A percentile compares a stretch with the other conserved stretches of the same genome.
Conservation (phyloP, 2,329 filamentous ascomycete genomes). For the Aspergillus pseudoviridinutans region DNA sequence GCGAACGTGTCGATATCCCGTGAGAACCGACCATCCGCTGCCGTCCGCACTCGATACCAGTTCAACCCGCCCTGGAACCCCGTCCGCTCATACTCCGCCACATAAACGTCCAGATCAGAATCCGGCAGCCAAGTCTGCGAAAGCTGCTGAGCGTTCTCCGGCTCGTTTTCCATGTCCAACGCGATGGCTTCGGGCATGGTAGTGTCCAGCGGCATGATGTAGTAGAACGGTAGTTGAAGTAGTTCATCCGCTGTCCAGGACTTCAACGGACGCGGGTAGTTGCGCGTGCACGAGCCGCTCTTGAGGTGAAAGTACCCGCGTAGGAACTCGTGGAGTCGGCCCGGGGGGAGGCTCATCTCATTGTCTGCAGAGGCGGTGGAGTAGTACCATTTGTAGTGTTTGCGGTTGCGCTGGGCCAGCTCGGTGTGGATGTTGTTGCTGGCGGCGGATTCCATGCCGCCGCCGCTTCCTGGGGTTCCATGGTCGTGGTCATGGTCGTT, state of each 20-base stretch:
- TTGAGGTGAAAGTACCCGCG: slow-evolving; percentile 68
- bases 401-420: slow-evolving; percentile 53
- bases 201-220: slow-evolving; percentile 58
- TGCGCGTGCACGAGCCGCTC: slow-evolving; percentile 51
- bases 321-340: slow-evolving; percentile 55
- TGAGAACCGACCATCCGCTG: slow-evolving; percentile 39
- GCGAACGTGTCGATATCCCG: slow-evolving; percentile 57
- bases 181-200: slow-evolving; percentile 59
- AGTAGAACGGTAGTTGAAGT: slow-evolving; percentile 61
- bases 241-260: slow-evolving; percentile 57
- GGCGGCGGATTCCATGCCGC: slow-evolving; percentile 12
- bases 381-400: slow-evolving; percentile 65
- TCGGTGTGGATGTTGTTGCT: slow-evolving; percentile 52
- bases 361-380: slow-evolving; percentile 33
- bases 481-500: slow-evolving; percentile 11
- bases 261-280: slow-evolving; percentile 51
- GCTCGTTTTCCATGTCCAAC: slow-evolving; percentile 51
- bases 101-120: slow-evolving; percentile 57
- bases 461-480: neutral
- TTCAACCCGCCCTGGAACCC: slow-evolving; percentile 65
- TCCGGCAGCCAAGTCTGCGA: slow-evolving; percentile 52
- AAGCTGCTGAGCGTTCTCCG: slow-evolving; percentile 34
- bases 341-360: slow-evolving; percentile 36
- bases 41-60: slow-evolving; percentile 62
- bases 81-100: slow-evolving; percentile 56